A percentile compares a stretch with the other conserved stretches of the same genome.
Conservation (phyloP, 1,284 basidiomycete species). For the Agaricales sp. region DNA sequence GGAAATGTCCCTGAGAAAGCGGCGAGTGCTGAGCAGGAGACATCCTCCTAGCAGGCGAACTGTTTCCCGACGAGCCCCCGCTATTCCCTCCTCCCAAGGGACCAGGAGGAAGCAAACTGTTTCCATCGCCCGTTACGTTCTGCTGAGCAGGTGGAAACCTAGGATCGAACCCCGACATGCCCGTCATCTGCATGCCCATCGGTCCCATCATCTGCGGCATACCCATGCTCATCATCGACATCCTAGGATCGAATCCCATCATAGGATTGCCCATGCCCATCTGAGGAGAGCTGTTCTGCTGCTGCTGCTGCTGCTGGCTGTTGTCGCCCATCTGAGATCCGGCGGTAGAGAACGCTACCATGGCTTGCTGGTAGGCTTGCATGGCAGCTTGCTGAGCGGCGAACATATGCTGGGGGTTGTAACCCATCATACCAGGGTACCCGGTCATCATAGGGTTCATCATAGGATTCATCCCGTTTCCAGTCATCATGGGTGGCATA, state of each 20-base stretch:
- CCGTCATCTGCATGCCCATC: conserved; percentile 47
- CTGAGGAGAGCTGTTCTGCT: conserved; percentile 15
- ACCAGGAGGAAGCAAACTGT: conserved; percentile 1
- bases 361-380: conserved; percentile 84
- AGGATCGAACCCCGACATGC: conserved; percentile 25
- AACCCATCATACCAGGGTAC: conserved; percentile 49
- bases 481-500: conserved; percentile 32
- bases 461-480: conserved; percentile 16
- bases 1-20: background rate
- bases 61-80: background rate
- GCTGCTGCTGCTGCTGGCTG: conserved; percentile 48
- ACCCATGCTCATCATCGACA: conserved; percentile 46
- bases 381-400: conserved; percentile 83
- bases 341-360: conserved; percentile 78
- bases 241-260: conserved; percentile 34
- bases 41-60: conserved; percentile 2
- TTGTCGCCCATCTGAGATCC: conserved; percentile 64
- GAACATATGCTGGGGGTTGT: conserved; percentile 79
- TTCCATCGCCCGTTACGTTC: background rate
- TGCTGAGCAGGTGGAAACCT: background rate
- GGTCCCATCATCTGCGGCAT: conserved; percentile 34
- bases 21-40: conserved; percentile 4
- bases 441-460: conserved; percentile 21
- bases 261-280: conserved; percentile 16
- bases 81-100: background rate